Evolutionary conservation across 495 filamentous ascomycete genomes (phyloP), one percentile per base, ranked within the genome.

Genomic region (Penicillium flavigenum): DNA sequence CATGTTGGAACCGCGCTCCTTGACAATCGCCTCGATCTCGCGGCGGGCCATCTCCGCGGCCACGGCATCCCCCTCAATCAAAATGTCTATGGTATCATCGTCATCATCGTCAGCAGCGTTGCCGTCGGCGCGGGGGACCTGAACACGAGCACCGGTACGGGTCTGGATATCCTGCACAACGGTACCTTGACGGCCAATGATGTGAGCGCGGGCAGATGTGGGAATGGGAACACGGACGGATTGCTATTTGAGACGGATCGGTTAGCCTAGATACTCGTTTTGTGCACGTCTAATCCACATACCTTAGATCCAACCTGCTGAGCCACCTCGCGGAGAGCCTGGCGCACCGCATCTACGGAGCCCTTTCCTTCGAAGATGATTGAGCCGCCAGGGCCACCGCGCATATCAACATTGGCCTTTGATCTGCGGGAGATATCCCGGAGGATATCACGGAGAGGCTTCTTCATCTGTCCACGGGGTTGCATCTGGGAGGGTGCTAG

Each of bases 151-250:
- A 47, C 92, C 91, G 0, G 90, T 90, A 61, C 88, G 86, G 68
- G 88, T 87, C 70, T 89, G 86, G 51, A 99, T 84, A 31, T 87
- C 84, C 67, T 96, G 90, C 64, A 99, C 90, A 39, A 86, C 92
- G n/a, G 88, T 79, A 52, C 95, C 95, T 69, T 88, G 84, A 51
- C 88, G 89, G 66, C 94, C 95, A 69, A 99, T 97, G 68, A 99
- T 90, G 69, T 90, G 85, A 14, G 90, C 81, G 47, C 90, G 85
- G 5, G 90, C 83, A 32, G 89, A 92, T 14, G 88, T 80, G 24
- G 94, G 94, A 56, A 98, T 87, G 3, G 89, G 80, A 26, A 96
- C 80, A 57, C 83, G 85, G 52, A 88, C 70, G 31, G 85, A 83
- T 81, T 88, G 85, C 89, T 92, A 63, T 56, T 56, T 51, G 58